A percentile compares a stretch with the other conserved stretches of the same genome.
Conservation (phyloP, 768 basidiomycete genomes). For the Gloeostereum incarnatum region DNA sequence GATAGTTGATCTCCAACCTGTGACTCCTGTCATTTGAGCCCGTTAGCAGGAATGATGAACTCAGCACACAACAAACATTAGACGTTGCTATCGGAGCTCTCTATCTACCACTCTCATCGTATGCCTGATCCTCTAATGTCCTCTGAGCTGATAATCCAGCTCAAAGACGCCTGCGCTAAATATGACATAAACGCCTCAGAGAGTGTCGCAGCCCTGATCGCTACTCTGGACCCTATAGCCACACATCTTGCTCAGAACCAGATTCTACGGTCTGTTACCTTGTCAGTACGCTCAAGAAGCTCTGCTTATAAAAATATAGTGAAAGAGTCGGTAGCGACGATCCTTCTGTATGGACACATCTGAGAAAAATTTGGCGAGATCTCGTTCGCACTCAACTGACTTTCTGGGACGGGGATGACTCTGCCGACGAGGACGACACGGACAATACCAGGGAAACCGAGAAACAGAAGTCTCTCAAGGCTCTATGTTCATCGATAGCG, state of each 20-base stretch:
- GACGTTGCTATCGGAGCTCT: not conserved
- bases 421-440: slow-evolving; percentile 24
- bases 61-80: slow-evolving; percentile 1
- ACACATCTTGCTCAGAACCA: slow-evolving; percentile 40
- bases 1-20: not conserved
- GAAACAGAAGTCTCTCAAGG: slow-evolving; percentile 24
- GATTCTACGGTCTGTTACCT: slow-evolving; percentile 30
- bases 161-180: slow-evolving; percentile 32
- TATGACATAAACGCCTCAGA: slow-evolving; percentile 22
- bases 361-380: slow-evolving; percentile 50
- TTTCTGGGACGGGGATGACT: slow-evolving; percentile 40
- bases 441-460: slow-evolving; percentile 14
- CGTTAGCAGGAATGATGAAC: not conserved
- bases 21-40: not conserved
- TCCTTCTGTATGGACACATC: slow-evolving; percentile 37
- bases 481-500: slow-evolving; percentile 43
- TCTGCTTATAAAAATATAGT: not conserved
- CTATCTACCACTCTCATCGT: slow-evolving; percentile 1
- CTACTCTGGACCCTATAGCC: slow-evolving; percentile 40
- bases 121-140: not conserved
- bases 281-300: not conserved
- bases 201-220: slow-evolving; percentile 10
- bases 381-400: slow-evolving; percentile 37
- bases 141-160: slow-evolving; percentile 14
- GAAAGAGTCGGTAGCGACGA: slow-evolving; percentile 1